Conservation (phyloP, 2,329 filamentous ascomycete genomes). For the Xylaria arbuscula region DNA sequence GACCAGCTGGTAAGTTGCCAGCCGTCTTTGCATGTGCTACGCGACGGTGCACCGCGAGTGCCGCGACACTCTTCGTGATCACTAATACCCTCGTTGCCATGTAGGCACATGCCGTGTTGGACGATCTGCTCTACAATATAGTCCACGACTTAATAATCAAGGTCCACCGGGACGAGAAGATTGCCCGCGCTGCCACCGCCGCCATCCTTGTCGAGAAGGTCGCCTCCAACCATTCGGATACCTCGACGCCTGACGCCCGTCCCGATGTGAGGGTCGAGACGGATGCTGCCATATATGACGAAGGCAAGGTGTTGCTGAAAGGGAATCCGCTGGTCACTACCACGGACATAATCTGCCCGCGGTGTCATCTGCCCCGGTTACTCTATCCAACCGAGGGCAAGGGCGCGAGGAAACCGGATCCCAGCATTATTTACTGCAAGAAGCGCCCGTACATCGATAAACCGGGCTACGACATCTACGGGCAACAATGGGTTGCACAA, state of each 20-base stretch:
- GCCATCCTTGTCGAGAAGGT: conserved; percentile 73
- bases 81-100: conserved; percentile 27
- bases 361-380: conserved; percentile 79
- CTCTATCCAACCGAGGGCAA: conserved; percentile 78
- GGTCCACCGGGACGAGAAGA: conserved; percentile 82
- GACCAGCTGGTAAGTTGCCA: conserved; percentile 67
- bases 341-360: conserved; percentile 76
- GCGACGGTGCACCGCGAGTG: conserved; percentile 28
- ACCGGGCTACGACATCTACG: conserved; percentile 82
- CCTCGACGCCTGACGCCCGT: conserved; percentile 63
- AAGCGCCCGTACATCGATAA: conserved; percentile 81
- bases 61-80: conserved; percentile 21
- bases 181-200: conserved; percentile 73
- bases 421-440: conserved; percentile 79
- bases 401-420: conserved; percentile 73
- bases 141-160: conserved; percentile 79
- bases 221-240: conserved; percentile 66
- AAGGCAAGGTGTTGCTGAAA: conserved; percentile 74
- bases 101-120: conserved; percentile 73
- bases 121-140: conserved; percentile 80
- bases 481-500: conserved; percentile 81
- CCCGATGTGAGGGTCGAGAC: conserved; percentile 71
- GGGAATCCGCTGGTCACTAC: conserved; percentile 78
- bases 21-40: conserved; percentile 33
- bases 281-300: conserved; percentile 75